These are phyloP conservation scores for Pisolithus microcarpus DNA, from an alignment of 768 basidiomycete genomes.

Conservation along the genomic window DNA sequence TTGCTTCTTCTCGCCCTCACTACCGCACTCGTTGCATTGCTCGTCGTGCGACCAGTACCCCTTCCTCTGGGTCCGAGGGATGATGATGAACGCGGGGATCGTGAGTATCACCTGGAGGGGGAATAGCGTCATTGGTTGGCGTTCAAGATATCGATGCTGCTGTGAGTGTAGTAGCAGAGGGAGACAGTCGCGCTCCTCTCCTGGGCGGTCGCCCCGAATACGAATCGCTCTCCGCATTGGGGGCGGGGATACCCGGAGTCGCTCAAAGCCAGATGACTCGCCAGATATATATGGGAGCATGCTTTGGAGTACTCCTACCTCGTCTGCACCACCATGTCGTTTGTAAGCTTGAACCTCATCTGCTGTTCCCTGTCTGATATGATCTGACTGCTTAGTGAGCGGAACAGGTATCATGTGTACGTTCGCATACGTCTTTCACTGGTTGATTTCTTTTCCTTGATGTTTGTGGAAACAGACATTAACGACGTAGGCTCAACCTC, in stretches of 20 bases:
- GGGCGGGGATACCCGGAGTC: not conserved
- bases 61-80: conserved; percentile 31
- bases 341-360: conserved; percentile 34
- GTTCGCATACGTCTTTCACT: conserved; percentile 12
- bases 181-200: not conserved
- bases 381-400: conserved; percentile 34
- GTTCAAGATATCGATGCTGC: not conserved
- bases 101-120: not conserved
- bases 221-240: not conserved
- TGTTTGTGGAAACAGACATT: conserved; percentile 43
- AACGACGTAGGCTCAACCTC: conserved; percentile 83
- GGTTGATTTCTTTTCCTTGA: not conserved
- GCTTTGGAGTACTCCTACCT: conserved; percentile 48
- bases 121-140: not conserved
- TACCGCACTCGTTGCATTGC: conserved; percentile 67
- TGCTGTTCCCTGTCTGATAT: not conserved
- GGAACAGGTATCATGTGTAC: conserved; percentile 74
- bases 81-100: not conserved
- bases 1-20: conserved; percentile 65
- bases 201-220: not conserved
- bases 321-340: conserved; percentile 46
- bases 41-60: conserved; percentile 61
- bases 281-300: conserved; percentile 52
- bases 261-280: conserved; percentile 15
- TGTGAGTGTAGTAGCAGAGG: not conserved